phyloP scores from a whole-genome alignment of 2,329 filamentous ascomycete species.

The Fulvia fulva region DNA sequence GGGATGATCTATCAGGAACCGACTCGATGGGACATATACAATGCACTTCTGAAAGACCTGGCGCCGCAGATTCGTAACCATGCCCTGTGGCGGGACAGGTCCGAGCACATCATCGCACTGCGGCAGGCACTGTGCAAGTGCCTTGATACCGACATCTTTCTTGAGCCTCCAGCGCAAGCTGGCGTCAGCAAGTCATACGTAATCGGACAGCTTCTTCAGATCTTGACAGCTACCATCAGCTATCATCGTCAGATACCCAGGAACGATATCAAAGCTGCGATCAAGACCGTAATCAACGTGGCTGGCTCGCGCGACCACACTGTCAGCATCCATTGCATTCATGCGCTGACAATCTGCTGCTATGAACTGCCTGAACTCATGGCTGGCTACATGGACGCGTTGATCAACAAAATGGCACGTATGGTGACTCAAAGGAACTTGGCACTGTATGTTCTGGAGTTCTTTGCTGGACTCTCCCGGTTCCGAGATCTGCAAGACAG shows the following conservation, averaged over 20 bases:
- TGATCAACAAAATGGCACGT: constrained; percentile 89
- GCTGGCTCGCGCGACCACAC: constrained; percentile 53
- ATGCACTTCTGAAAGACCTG: constrained; percentile 80
- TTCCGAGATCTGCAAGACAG: constrained; percentile 57
- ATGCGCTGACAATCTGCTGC: constrained; percentile 90
- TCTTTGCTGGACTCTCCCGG: constrained; percentile 82
- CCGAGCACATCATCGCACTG: constrained; percentile 70
- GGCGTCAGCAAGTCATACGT: constrained; percentile 84
- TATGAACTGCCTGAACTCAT: constrained; percentile 87
- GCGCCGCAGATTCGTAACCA: constrained; percentile 88
- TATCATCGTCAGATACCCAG: constrained; percentile 84
- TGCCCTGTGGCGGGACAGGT: constrained; percentile 71
- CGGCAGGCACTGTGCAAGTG: constrained; percentile 77
- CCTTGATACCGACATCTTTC: constrained; percentile 70
- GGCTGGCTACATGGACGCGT: constrained; percentile 76
- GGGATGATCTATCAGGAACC: constrained; percentile 15
- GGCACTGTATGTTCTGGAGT: constrained; percentile 92
- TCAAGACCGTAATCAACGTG: constrained; percentile 74
- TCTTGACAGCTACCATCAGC: constrained; percentile 80
- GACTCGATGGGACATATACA: constrained; percentile 52
- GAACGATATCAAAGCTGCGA: constrained; percentile 82
- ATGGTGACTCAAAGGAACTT: constrained; percentile 92
- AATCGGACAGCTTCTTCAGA: constrained; percentile 81
- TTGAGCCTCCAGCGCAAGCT: constrained; percentile 74
- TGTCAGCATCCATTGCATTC: constrained; percentile 88